Conservation (phyloP, 192 early-diverging fungal genomes). For the Gaertneriomyces sp. region DNA sequence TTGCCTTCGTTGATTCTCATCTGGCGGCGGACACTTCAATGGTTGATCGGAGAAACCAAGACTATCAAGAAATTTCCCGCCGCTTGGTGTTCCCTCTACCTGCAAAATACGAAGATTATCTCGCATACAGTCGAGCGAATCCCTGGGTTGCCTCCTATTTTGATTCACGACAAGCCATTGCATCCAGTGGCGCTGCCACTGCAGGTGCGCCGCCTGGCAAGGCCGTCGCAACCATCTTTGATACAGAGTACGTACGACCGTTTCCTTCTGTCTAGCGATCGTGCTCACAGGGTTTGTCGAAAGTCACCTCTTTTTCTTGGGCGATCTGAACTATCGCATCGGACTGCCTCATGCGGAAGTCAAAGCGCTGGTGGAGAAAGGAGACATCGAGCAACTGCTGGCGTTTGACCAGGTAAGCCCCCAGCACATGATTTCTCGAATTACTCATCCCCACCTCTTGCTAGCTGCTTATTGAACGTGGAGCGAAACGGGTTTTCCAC, state of each 20-base stretch:
- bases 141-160: slow-evolving; percentile 42
- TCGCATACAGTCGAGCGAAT: slow-evolving; percentile 36
- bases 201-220: slow-evolving; percentile 1
- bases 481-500: slow-evolving; percentile 67
- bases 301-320: slow-evolving; percentile 81
- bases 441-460: neutral
- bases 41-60: slow-evolving; percentile 80
- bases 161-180: slow-evolving; percentile 13
- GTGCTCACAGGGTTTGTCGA: neutral
- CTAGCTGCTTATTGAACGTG: slow-evolving; percentile 63
- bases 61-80: slow-evolving; percentile 81
- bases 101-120: slow-evolving; percentile 28
- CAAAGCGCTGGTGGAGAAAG: slow-evolving; percentile 49
- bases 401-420: slow-evolving; percentile 72
- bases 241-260: slow-evolving; percentile 36
- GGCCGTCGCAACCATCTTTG: slow-evolving; percentile 32
- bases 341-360: slow-evolving; percentile 60
- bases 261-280: neutral
- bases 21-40: slow-evolving; percentile 79
- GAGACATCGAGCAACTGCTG: slow-evolving; percentile 62
- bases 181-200: neutral
- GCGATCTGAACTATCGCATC: slow-evolving; percentile 94
- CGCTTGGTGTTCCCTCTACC: slow-evolving; percentile 57
- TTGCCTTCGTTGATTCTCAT: slow-evolving; percentile 88
- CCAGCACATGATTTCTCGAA: neutral